Base-by-base conservation (phyloP, 495 filamentous ascomycete species). In the Penicillium odoratum region DNA sequence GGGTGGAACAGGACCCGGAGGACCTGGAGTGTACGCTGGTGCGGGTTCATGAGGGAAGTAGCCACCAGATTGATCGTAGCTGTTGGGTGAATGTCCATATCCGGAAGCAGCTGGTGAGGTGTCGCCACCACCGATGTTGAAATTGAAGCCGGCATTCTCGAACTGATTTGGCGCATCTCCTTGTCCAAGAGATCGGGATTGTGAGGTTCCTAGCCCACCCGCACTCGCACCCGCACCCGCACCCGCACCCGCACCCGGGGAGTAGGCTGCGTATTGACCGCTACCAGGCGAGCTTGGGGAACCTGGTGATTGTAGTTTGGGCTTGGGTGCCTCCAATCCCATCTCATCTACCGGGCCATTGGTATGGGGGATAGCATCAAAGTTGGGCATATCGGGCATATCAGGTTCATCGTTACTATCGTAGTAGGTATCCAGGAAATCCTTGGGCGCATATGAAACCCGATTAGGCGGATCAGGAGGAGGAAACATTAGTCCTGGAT, bases 301-400 rank as follows among this genome's bases (percentile, higher is more conserved):
- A 31, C 55, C 48, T 15, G 69, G 64, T 6, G 55, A 49, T 56
- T 60, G 63, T 4, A 57, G 43, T 8, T 62, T 69, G 13, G 63
- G 51, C 44, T 65, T 69, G 26, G 79, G 67, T 36, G 63, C 61
- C 26, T 75, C 72, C 25, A 78, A 36, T 9, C 73, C 75, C 76
- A 83, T 75, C 58, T 81, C 75, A 56, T 86, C 81, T 54, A 82
- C 73, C 48, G 76, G 51, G 55, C 72, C 53, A 45, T 68, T 73
- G 18, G 64, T 57, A 16, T 63, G 67, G 3, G 84, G 81, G 30
- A 85, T 77, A 3, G 83, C 81, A 74, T 93, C 88, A 57, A 93
- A 93, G 64, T 92, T 84, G 3, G 89, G 89, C 74, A 87, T 86
- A 15, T 92, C 88, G 3, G 89, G 89, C 74, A 86, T 86, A 11